These are phyloP conservation scores for Leptodontidium sp. DNA, from an alignment of 2,329 filamentous ascomycete species.

Conservation along the genomic window DNA sequence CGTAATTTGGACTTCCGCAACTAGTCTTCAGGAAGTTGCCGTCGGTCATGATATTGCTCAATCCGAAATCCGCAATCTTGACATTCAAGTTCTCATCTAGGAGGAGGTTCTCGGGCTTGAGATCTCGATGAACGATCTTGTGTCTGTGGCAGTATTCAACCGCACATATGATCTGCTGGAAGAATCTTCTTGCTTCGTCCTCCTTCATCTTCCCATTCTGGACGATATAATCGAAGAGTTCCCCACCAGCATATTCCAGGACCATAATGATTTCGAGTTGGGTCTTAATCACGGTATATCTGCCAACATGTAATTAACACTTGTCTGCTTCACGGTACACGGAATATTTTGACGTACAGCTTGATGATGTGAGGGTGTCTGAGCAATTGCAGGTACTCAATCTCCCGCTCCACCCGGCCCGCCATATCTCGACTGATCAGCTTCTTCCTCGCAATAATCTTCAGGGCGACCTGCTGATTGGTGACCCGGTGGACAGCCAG, in stretches of 20 bases:
- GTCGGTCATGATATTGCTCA: slow-evolving; percentile 99
- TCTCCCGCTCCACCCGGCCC: slow-evolving; percentile 95
- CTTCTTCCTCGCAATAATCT: slow-evolving; percentile 97
- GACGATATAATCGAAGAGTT: slow-evolving; percentile 98
- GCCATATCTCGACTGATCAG: slow-evolving; percentile 98
- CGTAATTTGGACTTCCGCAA: slow-evolving; percentile 98
- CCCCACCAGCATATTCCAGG: slow-evolving; percentile 93
- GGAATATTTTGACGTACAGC: slow-evolving; percentile 65
- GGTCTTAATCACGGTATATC: slow-evolving; percentile 96
- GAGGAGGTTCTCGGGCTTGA: slow-evolving; percentile 96
- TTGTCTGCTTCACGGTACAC: slow-evolving; percentile 7
- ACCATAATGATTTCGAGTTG: slow-evolving; percentile 98
- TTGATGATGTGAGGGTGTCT: slow-evolving; percentile 99
- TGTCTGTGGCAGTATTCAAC: slow-evolving; percentile 99
- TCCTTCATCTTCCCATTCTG: slow-evolving; percentile 92
- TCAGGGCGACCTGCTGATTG: slow-evolving; percentile 94
- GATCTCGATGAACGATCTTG: slow-evolving; percentile 97
- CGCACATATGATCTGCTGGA: slow-evolving; percentile 98
- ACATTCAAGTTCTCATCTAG: slow-evolving; percentile 96
- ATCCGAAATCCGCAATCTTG: slow-evolving; percentile 98
- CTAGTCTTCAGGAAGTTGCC: slow-evolving; percentile 99
- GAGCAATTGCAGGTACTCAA: slow-evolving; percentile 94
- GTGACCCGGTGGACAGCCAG: slow-evolving; percentile 91
- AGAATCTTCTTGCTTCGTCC: slow-evolving; percentile 93
- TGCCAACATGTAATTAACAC: slow-evolving; percentile 51